Conservation (phyloP, 257 asterid species). For the Solanum arcanum region DNA sequence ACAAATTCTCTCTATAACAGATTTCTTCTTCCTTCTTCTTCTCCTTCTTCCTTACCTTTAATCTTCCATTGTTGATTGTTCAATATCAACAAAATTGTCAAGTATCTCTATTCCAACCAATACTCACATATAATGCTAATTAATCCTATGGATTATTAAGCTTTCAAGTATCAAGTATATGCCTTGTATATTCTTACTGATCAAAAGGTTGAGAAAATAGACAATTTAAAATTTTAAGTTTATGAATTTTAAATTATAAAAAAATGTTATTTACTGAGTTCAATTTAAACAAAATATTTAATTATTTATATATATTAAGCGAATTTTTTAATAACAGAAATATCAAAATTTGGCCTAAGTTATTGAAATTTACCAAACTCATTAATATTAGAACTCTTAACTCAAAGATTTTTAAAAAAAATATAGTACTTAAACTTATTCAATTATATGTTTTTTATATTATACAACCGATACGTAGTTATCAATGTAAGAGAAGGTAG, state of each 20-base stretch:
- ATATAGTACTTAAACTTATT: background rate
- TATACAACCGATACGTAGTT: background rate
- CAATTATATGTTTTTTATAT: background rate
- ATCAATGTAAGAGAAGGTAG: background rate
- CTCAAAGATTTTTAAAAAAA: background rate
- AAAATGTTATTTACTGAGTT: background rate
- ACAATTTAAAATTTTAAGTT: background rate
- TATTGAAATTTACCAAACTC: background rate
- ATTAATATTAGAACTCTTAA: background rate
- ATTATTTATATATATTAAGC: too few species aligned
- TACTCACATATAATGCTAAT: background rate
- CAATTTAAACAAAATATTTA: too few species aligned
- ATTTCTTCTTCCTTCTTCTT: too few species aligned
- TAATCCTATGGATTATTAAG: background rate
- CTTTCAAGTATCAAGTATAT: too few species aligned
- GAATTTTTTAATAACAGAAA: too few species aligned
- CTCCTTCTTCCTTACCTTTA: too few species aligned
- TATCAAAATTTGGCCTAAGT: background rate
- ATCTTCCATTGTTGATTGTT: too few species aligned
- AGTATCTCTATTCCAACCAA: background rate
- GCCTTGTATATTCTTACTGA: too few species aligned
- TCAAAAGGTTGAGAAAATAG: background rate
- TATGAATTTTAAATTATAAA: too few species aligned
- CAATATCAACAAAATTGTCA: too few species aligned
- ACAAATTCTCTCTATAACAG: too few species aligned